Evolutionary conservation across 2,329 filamentous ascomycete genomes (phyloP), one percentile per base, ranked within the genome.

Genomic region (Alternaria novae-zelandiae): DNA sequence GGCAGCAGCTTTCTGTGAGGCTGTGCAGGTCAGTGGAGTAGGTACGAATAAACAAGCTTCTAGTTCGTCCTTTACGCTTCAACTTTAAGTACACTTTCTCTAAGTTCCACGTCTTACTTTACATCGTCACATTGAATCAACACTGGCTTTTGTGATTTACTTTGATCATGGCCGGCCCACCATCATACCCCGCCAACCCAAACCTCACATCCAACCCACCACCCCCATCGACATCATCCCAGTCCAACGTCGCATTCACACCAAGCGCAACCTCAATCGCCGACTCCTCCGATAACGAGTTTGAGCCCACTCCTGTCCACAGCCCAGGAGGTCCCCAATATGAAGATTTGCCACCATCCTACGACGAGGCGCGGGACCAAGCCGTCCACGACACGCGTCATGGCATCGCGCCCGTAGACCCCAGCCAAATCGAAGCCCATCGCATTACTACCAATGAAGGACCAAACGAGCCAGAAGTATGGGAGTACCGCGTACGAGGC

Each of bases 281-380:
- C 13, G 75, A 79, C 51, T 74, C 76, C 25, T 78, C 74, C 10
- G 74, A 78, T 36, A 68, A 75, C 4, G 75, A 78, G 1, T 74
- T 71, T 20, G 71, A 73, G 21, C 74, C 74, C 5, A 79, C 77
- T 1, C 77, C 77, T 20, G 25, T 70, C 4, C 69, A 74, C 23
- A 78, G 75, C 51, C 75, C 75, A 6, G 66, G 66, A 21, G 77
- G 78, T 11, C 75, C 76, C 2, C 74, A 72, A 13, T 79, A 79
- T 53, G 75, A 79, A 53, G 78, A 80, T 54, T 64, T 79, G 4
- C 78, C 78, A 20, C 78, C 78, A 2, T 75, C 77, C 0, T 80
- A 80, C 55, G 76, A 78, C 46, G 74, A 80, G 60, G 78, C 78
- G 6, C 73, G 74, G 26, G 67, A 75, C 15, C 69, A 76, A 54